Conservation (phyloP, 2,329 filamentous ascomycete genomes). For the Sarocladium strictum region DNA sequence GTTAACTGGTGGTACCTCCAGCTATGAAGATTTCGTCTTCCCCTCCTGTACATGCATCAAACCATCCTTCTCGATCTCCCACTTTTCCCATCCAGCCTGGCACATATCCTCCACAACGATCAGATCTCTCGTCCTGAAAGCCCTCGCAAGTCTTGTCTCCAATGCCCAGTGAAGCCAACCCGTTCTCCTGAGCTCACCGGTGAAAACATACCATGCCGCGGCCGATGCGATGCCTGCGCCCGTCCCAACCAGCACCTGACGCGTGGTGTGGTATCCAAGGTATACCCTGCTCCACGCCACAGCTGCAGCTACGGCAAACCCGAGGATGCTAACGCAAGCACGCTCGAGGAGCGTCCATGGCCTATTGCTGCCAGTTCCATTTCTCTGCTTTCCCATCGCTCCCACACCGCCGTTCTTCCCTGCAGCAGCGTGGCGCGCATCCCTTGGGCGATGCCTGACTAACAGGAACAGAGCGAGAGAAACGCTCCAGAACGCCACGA, state of each 20-base stretch:
- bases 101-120: constrained; percentile 82
- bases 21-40: constrained; percentile 1
- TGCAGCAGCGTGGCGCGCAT: constrained; percentile 10
- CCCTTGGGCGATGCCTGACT: constrained; percentile 63
- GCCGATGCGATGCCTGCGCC: constrained; percentile 66
- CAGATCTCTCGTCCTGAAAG: constrained; percentile 73
- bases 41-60: background rate
- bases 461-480: constrained; percentile 81
- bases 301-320: constrained; percentile 53
- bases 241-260: constrained; percentile 79
- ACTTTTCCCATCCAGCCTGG: constrained; percentile 90
- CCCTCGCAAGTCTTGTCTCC: constrained; percentile 56
- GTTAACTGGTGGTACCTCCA: no score
- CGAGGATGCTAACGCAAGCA: constrained; percentile 44
- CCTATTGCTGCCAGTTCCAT: constrained; percentile 17
- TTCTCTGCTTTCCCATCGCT: background rate
- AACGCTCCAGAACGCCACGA: constrained; percentile 84
- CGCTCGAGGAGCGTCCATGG: constrained; percentile 60
- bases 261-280: constrained; percentile 83
- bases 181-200: constrained; percentile 55
- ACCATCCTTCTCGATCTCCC: constrained; percentile 49
- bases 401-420: background rate
- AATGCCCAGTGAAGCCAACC: constrained; percentile 71
- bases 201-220: constrained; percentile 71
- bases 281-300: constrained; percentile 85